Base-by-base conservation (phyloP, 805 yeast genomes). In the Wickerhamomyces canadensis region DNA sequence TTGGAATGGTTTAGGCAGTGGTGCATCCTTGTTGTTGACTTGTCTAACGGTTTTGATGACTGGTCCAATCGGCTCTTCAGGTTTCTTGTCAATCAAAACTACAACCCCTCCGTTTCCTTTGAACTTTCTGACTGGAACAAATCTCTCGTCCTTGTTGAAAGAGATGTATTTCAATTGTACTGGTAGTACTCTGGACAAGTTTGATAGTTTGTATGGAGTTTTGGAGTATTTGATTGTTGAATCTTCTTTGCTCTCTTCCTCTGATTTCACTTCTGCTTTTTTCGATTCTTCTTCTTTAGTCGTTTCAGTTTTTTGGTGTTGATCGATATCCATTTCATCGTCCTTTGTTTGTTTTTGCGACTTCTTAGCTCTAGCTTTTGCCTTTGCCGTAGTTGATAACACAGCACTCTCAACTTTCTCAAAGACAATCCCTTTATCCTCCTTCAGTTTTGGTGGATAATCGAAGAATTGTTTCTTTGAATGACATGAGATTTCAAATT, bases 361-460 rank as follows among this genome's bases (percentile, higher is more conserved):
- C 64, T 76, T 78, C 67, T 77, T 80, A 19, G 95, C 95, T 60
- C 97, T 80, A 24, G 91, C 93, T 60, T 84, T 86, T n/a, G 96
- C 96, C 59, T 80, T 82, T 14, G 80, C 86, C 3, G 98, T 91
- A 1, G 97, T 91, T 3, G 97, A 88, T 38, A 93, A 71, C 13
- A 93, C 95, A 3, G 97, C 98, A 29, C 95, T 85, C 2, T 88
- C 84, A 34, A 88, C 74, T 65, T 85, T 88, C 58, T 87, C 97
- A 4, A 89, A 86, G 37, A 80, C 87, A 56, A 85, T 84, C 48
- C 78, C 84, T 43, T 80, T 79, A 32, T 79, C 75, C 51, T 80
- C 89, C 56, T 85, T 95, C 13, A 74, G 68, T 66, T 83, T 85
- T 37, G 95, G 91, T 35, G 98, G 98, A 58, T 91, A 93, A 34